phyloP scores from a whole-genome alignment of 2,329 filamentous ascomycete species.

The Penicillium sp. region DNA sequence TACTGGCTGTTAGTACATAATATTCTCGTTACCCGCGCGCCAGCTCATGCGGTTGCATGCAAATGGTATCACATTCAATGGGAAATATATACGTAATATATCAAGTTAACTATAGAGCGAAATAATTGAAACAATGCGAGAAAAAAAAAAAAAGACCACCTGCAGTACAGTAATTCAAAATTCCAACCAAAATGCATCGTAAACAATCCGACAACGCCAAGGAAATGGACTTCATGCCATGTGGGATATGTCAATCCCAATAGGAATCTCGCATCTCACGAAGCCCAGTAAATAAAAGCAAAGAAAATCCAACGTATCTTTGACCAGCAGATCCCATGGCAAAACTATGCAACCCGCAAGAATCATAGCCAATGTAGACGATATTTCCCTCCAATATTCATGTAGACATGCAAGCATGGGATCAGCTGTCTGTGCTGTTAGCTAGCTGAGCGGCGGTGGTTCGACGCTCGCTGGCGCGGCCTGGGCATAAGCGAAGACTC shows the following conservation, averaged over 20 bases:
- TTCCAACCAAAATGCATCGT: conserved; percentile 5
- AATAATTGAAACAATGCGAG: background rate
- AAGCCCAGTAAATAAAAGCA: background rate
- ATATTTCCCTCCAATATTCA: background rate
- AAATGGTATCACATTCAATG: conserved; percentile 9
- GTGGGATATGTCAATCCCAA: background rate
- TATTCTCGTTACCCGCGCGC: conserved; percentile 11
- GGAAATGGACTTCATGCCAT: background rate
- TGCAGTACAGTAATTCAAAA: background rate
- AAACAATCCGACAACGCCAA: conserved; percentile 3
- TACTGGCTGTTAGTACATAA: background rate
- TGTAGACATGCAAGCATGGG: background rate
- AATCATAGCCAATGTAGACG: background rate
- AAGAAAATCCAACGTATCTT: background rate
- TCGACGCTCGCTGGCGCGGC: background rate
- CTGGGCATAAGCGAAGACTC: background rate
- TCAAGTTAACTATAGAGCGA: background rate
- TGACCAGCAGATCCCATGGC: background rate
- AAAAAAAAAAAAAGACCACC: background rate
- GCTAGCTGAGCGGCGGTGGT: background rate
- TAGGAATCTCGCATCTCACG: background rate
- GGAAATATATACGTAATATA: background rate
- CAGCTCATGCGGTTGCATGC: conserved; percentile 6
- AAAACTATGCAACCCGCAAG: background rate
- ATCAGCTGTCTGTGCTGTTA: background rate